Conservation (phyloP, 2,329 filamentous ascomycete genomes). For the Atkinsonella hypoxylon region DNA sequence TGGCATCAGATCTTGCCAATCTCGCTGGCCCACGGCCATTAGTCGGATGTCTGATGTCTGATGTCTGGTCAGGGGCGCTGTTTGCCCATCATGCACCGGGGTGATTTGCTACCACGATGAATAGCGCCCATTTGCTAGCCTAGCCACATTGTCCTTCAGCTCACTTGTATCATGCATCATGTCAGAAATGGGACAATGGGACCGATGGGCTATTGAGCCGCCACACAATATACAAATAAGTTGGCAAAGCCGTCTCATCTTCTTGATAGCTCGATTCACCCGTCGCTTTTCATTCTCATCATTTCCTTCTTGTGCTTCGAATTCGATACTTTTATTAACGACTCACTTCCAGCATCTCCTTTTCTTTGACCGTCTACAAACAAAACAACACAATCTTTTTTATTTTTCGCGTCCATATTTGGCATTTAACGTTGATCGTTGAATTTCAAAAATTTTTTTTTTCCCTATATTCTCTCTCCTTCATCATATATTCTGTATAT, state of each 20-base stretch:
- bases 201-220: not conserved
- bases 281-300: not conserved
- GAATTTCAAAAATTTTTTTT: not conserved
- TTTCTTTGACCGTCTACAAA: not conserved
- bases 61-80: not conserved
- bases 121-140: not conserved
- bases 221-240: not conserved
- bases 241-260: not conserved
- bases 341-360: not conserved
- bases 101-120: not conserved
- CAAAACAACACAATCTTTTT: not conserved
- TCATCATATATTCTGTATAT: not conserved
- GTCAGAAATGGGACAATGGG: not conserved
- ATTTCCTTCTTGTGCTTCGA: not conserved
- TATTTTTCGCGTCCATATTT: not conserved
- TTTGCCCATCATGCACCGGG: not conserved
- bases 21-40: not conserved
- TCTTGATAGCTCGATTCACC: not conserved
- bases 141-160: not conserved
- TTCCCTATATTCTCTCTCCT: not conserved
- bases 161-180: not conserved
- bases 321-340: not conserved
- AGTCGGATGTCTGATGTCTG: no score
- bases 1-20: no score
- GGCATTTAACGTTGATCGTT: not conserved